A percentile compares a stretch with the other conserved stretches of the same genome.
Evolutionary conservation across 805 yeast genomes (phyloP).

Genomic region (Clavispora vitiphila): DNA sequence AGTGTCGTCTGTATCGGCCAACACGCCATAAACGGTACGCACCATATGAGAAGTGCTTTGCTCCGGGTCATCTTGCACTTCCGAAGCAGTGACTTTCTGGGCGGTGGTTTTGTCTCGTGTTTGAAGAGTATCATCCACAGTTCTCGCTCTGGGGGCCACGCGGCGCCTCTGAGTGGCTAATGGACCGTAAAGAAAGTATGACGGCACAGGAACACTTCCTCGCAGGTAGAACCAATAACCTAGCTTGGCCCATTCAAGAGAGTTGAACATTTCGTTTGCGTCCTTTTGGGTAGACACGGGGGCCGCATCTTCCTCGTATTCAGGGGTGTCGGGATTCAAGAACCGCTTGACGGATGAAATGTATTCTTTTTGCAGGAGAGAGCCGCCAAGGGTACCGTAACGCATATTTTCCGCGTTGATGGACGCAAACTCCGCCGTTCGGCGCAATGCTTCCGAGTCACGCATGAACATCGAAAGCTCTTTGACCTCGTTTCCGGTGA

Average conservation of each 20-base stretch:
- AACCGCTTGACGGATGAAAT: slow-evolving; percentile 31
- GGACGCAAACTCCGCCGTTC: slow-evolving; percentile 58
- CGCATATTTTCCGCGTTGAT: slow-evolving; percentile 58
- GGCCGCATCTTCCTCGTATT: slow-evolving; percentile 3
- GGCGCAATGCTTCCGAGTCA: slow-evolving; percentile 61
- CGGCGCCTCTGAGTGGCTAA: slow-evolving; percentile 53
- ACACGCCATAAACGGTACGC: slow-evolving; percentile 43
- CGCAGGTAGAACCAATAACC: slow-evolving; percentile 48
- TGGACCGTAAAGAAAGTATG: slow-evolving; percentile 70
- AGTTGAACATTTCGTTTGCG: slow-evolving; percentile 30
- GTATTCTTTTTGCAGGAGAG: slow-evolving; percentile 47
- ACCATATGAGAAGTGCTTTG: slow-evolving; percentile 66
- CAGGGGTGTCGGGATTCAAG: slow-evolving; percentile 15
- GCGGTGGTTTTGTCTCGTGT: slow-evolving; percentile 37
- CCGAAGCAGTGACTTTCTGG: slow-evolving; percentile 46
- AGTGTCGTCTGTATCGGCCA: slow-evolving; percentile 24
- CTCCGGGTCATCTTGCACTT: slow-evolving; percentile 45
- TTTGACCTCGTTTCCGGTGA: slow-evolving; percentile 30
- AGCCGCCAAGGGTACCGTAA: slow-evolving; percentile 51
- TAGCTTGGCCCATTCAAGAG: slow-evolving; percentile 54
- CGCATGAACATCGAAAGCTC: slow-evolving; percentile 36
- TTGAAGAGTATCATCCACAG: slow-evolving; percentile 40
- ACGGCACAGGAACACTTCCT: slow-evolving; percentile 44
- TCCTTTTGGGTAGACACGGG: slow-evolving; percentile 11
- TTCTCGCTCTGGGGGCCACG: slow-evolving; percentile 26